Conservation (phyloP, 2,329 filamentous ascomycete genomes). For the Allantophomopsis lycopodina region DNA sequence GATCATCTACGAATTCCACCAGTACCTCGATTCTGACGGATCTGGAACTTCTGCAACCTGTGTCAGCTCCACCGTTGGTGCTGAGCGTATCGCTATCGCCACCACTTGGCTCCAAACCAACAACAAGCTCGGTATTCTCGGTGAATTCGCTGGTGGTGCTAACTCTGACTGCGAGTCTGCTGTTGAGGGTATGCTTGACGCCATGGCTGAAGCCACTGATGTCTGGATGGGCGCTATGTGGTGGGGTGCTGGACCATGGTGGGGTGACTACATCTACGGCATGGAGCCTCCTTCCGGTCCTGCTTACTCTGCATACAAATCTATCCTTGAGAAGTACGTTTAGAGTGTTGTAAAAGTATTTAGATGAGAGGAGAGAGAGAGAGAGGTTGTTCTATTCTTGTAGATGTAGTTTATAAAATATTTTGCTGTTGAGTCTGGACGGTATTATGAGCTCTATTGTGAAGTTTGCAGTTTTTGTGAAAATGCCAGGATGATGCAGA, state of each 20-base stretch:
- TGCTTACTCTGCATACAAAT: too few species aligned
- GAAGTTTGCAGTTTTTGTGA: too few species aligned
- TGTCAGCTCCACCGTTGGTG: conserved; percentile 33
- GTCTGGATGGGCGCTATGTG: conserved; percentile 35
- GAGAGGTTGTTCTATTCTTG: too few species aligned
- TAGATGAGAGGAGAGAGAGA: too few species aligned
- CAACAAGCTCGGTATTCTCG: conserved; percentile 32
- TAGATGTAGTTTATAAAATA: too few species aligned
- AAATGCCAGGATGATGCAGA: too few species aligned
- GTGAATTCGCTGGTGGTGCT: conserved; percentile 35
- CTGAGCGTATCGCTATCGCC: conserved; percentile 30
- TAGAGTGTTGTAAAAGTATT: too few species aligned
- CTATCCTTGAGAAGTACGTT: too few species aligned
- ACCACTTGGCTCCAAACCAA: conserved; percentile 37
- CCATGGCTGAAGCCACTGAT: conserved; percentile 30
- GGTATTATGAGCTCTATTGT: too few species aligned
- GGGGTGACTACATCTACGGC: too few species aligned
- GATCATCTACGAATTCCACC: conserved; percentile 44
- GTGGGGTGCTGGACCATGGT: conserved; percentile 39
- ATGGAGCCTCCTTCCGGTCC: too few species aligned
- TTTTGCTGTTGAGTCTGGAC: too few species aligned
- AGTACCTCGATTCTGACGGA: conserved; percentile 39
- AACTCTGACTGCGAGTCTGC: conserved; percentile 32
- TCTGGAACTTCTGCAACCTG: conserved; percentile 32
- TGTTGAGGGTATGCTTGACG: conserved; percentile 29